A percentile compares a stretch with the other conserved stretches of the same genome.
These are phyloP conservation scores for Petasospora fabianii DNA, from an alignment of 1,139 yeast species.

Conservation along the genomic window DNA sequence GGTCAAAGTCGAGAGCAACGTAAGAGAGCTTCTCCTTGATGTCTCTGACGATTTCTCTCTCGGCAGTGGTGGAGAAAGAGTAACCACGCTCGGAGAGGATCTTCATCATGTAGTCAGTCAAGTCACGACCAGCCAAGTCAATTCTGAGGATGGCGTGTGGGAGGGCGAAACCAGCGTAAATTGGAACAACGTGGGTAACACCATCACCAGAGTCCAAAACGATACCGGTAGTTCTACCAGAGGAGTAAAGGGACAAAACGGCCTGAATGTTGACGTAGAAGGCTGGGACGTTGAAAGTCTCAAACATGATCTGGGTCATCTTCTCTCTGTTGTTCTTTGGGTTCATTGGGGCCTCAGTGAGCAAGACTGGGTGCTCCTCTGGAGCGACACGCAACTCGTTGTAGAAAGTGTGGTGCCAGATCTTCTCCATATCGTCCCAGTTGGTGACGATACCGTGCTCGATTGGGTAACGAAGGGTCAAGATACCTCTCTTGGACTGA, in stretches of 20 bases:
- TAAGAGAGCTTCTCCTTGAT: conserved; percentile 98
- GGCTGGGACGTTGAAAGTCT: conserved; percentile 98
- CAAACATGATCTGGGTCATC: conserved; percentile 98
- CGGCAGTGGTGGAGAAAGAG: conserved; percentile 98
- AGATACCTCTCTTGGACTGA: conserved; percentile 99
- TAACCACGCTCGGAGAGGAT: conserved; percentile 98
- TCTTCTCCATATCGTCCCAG: conserved; percentile 99
- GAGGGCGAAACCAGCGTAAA: conserved; percentile 98
- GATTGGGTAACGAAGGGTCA: conserved; percentile 97
- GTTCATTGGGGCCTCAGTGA: conserved; percentile 99
- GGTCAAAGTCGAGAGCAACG: conserved; percentile 94
- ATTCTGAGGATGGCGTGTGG: conserved; percentile 99
- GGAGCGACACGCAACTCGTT: conserved; percentile 98
- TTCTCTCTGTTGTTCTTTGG: conserved; percentile 99
- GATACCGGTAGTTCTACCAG: conserved; percentile 99
- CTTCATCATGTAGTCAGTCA: conserved; percentile 98
- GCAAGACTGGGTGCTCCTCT: conserved; percentile 96
- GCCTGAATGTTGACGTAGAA: conserved; percentile 99
- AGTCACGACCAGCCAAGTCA: conserved; percentile 99
- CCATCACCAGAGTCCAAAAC: conserved; percentile 99
- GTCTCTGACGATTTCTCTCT: conserved; percentile 99
- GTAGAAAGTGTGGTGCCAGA: conserved; percentile 98
- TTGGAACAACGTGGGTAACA: conserved; percentile 99
- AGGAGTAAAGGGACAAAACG: conserved; percentile 94
- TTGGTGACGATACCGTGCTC: conserved; percentile 99